Base-by-base conservation (phyloP, 2,329 filamentous ascomycete genomes). In the Rutstroemia sp. region DNA sequence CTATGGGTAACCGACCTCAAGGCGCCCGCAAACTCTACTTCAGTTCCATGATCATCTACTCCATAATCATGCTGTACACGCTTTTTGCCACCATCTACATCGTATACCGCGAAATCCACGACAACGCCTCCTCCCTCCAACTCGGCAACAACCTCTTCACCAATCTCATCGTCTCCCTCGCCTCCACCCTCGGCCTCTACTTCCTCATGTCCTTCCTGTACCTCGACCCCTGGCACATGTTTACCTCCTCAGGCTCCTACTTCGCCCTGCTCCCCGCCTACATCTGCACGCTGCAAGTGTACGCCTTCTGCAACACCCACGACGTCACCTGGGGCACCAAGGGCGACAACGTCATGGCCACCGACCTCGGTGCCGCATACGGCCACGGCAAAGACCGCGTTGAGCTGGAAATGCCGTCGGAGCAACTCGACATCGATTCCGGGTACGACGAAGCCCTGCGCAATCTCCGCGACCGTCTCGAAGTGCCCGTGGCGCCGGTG, bases 301-400 rank as follows among this genome's bases (percentile, higher is more conserved):
- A 99, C 74, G 94, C 94, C 45, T 99, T 99, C 73, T 97, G 94
- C 78, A 99, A 99, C 75, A 95, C 92, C 0, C 94, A 99, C 80
- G 94, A 99, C 71, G 91, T 99, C 19, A 95, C 92, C 0, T 99
- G 94, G 94, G 94, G 94, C 46, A 99, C 94, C 47, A 99, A 99
- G 75, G 94, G 94, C 57, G 94, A 99, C 79, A 99, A 99, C 72
- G 85, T 95, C 38, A 86, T 94, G 66, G 87, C 90, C 72, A 96
- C 88, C 7, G 95, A 99, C 70, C 83, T 99, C 0, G 94, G 94
- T 56, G 85, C 88, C 5, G 94, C 95, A 12, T 83, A 88, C 6
- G 85, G 85, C 50, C 82, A 82, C 47, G 78, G 78, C 49, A 81
- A 86, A 58, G 90, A 87, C 0, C 44, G 44, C 21, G 94, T 99